phyloP scores from a whole-genome alignment of 345 rosid species.

The Salix caprea region DNA sequence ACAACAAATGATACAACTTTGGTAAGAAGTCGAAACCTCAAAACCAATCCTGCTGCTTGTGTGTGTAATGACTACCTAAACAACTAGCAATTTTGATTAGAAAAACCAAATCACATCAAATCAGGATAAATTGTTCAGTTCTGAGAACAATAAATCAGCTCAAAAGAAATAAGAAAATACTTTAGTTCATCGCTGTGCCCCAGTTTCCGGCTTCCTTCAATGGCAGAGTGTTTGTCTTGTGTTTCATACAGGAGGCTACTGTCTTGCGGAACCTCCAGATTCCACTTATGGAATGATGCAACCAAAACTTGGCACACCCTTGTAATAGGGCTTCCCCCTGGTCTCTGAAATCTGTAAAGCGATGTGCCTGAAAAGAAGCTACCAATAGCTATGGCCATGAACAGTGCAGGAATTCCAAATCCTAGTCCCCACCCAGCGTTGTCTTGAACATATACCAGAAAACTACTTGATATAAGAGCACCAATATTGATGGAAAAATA shows the following conservation, averaged over 20 bases:
- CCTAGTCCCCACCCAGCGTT: constrained; percentile 94
- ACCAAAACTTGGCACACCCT: constrained; percentile 81
- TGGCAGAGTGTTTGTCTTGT: constrained; percentile 57
- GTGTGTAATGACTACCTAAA: not conserved
- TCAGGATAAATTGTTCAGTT: not conserved
- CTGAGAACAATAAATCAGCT: not conserved
- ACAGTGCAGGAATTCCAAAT: constrained; percentile 85
- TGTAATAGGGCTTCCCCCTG: constrained; percentile 89
- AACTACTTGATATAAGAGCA: constrained; percentile 76
- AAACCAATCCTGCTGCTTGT: too few species aligned
- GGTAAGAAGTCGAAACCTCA: not conserved
- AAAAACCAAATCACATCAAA: not conserved
- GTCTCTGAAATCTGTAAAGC: constrained; percentile 80
- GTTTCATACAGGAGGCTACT: constrained; percentile 63
- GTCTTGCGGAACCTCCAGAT: constrained; percentile 54
- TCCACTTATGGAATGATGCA: constrained; percentile 66
- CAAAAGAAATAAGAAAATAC: constrained; percentile 29
- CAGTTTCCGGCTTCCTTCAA: constrained; percentile 73
- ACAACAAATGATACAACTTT: not conserved
- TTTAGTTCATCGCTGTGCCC: constrained; percentile 61
- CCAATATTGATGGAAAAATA: constrained; percentile 92
- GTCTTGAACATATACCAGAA: constrained; percentile 88
- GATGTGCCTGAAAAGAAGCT: constrained; percentile 90
- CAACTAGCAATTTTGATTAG: not conserved
- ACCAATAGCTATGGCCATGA: constrained; percentile 76